phyloP scores from a whole-genome alignment of 1,139 yeast genomes.

The Yamadazyma atlantica region DNA sequence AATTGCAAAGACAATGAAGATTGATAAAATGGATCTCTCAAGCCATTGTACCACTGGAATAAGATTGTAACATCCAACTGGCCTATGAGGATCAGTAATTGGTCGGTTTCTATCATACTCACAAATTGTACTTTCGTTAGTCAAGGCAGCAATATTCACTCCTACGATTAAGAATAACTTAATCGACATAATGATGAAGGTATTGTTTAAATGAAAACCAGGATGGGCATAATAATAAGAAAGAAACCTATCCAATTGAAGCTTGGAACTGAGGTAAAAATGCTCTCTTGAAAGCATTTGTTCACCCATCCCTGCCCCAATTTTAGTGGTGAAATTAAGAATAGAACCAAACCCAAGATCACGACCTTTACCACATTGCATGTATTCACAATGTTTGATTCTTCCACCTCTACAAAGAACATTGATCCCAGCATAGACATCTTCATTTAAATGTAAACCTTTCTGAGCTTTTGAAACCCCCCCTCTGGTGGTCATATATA shows the following conservation, averaged over 20 bases:
- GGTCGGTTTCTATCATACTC: slow-evolving; percentile 46
- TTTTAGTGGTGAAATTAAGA: slow-evolving; percentile 53
- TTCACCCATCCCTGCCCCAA: slow-evolving; percentile 62
- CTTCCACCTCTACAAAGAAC: slow-evolving; percentile 53
- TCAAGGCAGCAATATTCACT: slow-evolving; percentile 47
- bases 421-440: slow-evolving; percentile 58
- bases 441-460: slow-evolving; percentile 56
- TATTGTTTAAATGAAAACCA: slow-evolving; percentile 55
- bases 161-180: slow-evolving; percentile 47
- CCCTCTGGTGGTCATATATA: slow-evolving; percentile 56
- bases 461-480: slow-evolving; percentile 58
- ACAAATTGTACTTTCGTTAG: slow-evolving; percentile 46
- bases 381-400: slow-evolving; percentile 56
- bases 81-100: slow-evolving; percentile 45
- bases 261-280: slow-evolving; percentile 47
- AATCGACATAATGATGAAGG: slow-evolving; percentile 49
- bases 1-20: slow-evolving; percentile 48
- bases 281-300: slow-evolving; percentile 56
- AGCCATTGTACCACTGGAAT: slow-evolving; percentile 54
- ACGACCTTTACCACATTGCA: slow-evolving; percentile 59
- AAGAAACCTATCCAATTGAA: slow-evolving; percentile 51
- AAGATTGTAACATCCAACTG: slow-evolving; percentile 47
- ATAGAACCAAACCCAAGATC: slow-evolving; percentile 57
- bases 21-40: slow-evolving; percentile 48
- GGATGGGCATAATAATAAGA: slow-evolving; percentile 59